Percentiles rank a stretch among this genome's conserved stretches.
These are phyloP conservation scores for Hsuehochloa calcarea DNA, from an alignment of 176 grass and related monocot genomes.

Conservation along the genomic window DNA sequence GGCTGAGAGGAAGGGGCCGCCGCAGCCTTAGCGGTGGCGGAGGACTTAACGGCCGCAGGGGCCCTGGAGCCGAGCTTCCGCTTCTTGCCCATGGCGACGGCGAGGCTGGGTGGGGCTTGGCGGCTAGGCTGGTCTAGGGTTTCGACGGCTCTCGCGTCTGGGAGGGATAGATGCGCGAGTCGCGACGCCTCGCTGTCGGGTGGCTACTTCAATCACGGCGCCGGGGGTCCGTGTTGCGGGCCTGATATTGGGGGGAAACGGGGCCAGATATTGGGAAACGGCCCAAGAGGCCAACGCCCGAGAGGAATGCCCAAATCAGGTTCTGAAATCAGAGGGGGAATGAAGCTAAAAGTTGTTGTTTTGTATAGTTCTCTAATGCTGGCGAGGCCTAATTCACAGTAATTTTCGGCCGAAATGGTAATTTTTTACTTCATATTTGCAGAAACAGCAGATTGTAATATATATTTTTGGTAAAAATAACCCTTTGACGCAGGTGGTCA, in stretches of 20 bases:
- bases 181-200: background rate
- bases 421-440: no score
- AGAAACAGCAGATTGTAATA: no score
- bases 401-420: no score
- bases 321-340: no score
- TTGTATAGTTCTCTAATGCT: no score
- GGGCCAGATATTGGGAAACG: background rate
- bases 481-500: no score
- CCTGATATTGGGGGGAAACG: background rate
- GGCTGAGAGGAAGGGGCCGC: background rate
- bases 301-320: no score
- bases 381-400: no score
- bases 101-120: background rate
- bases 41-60: background rate
- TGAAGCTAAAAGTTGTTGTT: no score
- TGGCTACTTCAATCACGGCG: background rate
- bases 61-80: constrained; percentile 60
- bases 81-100: constrained; percentile 79
- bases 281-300: no score
- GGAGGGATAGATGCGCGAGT: background rate
- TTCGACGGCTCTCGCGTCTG: constrained; percentile 22
- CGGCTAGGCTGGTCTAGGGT: constrained; percentile 45
- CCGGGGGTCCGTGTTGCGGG: background rate
- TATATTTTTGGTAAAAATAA: no score
- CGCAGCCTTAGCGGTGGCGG: background rate